Evolutionary conservation across 768 basidiomycete genomes (phyloP).

Genomic region (Naganishia onofrii): DNA sequence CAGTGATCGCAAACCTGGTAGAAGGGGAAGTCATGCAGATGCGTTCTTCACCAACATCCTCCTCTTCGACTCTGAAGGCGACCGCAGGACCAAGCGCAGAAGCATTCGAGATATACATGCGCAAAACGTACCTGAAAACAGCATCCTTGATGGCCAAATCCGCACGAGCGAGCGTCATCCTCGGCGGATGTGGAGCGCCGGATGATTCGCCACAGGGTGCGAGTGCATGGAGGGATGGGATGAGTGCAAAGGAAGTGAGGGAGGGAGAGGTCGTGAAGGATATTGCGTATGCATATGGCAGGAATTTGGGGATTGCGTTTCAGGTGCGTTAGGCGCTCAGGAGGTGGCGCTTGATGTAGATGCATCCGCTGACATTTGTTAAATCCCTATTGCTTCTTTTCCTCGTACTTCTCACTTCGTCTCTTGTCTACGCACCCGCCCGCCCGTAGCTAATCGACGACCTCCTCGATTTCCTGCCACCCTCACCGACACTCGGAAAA

Average conservation of each 20-base stretch:
- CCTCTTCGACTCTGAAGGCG: constrained; percentile 20
- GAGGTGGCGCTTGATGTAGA: no score
- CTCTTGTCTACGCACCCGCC: not conserved
- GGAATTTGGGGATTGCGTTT: constrained; percentile 91
- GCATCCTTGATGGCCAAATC: constrained; percentile 88
- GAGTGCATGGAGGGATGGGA: constrained; percentile 30
- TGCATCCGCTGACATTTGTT: no score
- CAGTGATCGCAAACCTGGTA: constrained; percentile 90
- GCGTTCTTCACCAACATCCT: constrained; percentile 36
- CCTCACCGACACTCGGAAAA: constrained; percentile 74
- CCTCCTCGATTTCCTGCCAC: constrained; percentile 84
- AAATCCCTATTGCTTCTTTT: not conserved
- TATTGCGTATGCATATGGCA: constrained; percentile 82
- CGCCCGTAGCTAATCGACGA: constrained; percentile 76
- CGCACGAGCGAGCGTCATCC: constrained; percentile 75
- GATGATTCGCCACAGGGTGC: constrained; percentile 32
- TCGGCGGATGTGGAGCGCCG: constrained; percentile 65
- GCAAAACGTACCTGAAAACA: constrained; percentile 90
- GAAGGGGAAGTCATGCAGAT: constrained; percentile 91
- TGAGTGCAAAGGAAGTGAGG: not conserved
- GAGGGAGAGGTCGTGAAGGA: constrained; percentile 83
- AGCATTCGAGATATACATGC: constrained; percentile 65
- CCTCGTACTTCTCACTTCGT: not conserved
- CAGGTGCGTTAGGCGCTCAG: constrained; percentile 61
- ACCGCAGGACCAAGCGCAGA: constrained; percentile 49